phyloP scores from a whole-genome alignment of 1,284 basidiomycete species.

The Boletus nobilissimus region DNA sequence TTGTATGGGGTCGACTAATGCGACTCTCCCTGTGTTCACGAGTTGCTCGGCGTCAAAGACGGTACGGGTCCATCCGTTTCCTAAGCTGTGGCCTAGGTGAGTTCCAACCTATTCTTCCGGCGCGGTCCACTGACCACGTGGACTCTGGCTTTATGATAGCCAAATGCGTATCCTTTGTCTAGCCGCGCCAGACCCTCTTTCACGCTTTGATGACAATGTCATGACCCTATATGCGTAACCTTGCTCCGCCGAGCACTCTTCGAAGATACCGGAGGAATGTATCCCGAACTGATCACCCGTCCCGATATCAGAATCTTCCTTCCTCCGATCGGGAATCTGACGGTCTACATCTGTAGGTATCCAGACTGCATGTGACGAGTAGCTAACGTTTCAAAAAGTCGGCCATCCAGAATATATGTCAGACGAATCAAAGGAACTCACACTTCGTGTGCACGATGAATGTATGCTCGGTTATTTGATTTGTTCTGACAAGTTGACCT shows the following conservation, averaged over 20 bases:
- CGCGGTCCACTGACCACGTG: too few relatives aligned
- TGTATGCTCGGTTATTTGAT: constrained; percentile 62
- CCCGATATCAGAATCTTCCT: constrained; percentile 96
- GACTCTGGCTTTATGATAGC: too few relatives aligned
- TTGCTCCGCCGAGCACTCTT: constrained; percentile 90
- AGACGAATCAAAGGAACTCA: constrained; percentile 87
- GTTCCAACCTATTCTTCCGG: too few relatives aligned
- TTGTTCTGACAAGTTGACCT: neutral
- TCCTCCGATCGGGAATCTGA: constrained; percentile 92
- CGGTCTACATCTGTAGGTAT: constrained; percentile 90
- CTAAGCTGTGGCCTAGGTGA: too few relatives aligned
- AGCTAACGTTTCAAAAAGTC: constrained; percentile 57
- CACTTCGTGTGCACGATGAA: constrained; percentile 93
- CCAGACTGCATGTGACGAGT: neutral
- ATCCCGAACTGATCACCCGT: constrained; percentile 94
- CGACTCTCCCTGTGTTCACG: too few relatives aligned
- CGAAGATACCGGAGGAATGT: constrained; percentile 96
- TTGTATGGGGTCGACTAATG: too few relatives aligned
- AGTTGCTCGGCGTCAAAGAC: too few relatives aligned
- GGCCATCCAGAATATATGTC: constrained; percentile 83
- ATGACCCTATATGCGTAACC: too few relatives aligned
- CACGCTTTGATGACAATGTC: neutral
- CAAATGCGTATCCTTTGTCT: neutral
- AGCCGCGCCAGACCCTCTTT: neutral
- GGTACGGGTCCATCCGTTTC: too few relatives aligned